Conservation (phyloP, 352 stramenopile species). For the Phytopythium cucurbitacearum region DNA sequence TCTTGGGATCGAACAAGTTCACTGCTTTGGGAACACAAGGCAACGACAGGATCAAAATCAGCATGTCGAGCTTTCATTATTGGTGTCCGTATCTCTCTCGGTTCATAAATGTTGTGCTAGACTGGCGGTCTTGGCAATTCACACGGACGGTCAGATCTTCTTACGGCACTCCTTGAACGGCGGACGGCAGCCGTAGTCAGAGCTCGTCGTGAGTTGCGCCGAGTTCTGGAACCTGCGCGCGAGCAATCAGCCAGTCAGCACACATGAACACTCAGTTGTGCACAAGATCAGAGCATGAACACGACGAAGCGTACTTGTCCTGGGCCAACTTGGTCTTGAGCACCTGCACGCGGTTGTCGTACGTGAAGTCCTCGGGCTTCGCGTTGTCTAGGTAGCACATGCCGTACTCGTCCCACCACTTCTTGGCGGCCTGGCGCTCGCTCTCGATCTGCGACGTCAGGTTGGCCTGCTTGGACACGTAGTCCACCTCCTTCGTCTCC, state of each 20-base stretch:
- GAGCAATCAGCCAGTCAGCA: not conserved
- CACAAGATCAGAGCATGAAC: not conserved
- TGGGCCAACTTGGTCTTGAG: slow-evolving; percentile 60
- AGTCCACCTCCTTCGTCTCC: slow-evolving; percentile 71
- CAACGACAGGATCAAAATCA: not conserved
- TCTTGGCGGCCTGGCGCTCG: slow-evolving; percentile 68
- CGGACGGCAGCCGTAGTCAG: slow-evolving; percentile 62
- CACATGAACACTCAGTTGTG: not conserved
- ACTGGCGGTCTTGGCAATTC: not conserved
- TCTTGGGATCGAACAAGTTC: not conserved
- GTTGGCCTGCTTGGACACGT: slow-evolving; percentile 82
- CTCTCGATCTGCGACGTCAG: slow-evolving; percentile 80
- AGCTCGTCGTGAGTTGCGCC: slow-evolving; percentile 45
- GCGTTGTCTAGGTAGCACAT: slow-evolving; percentile 75
- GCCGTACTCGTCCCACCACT: slow-evolving; percentile 81
- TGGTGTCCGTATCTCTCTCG: not conserved
- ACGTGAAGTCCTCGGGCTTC: slow-evolving; percentile 79
- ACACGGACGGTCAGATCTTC: slow-evolving; percentile 23
- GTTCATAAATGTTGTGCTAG: too few relatives aligned
- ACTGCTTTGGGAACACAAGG: too few relatives aligned
- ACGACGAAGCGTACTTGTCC: slow-evolving; percentile 34
- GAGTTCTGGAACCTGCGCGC: slow-evolving; percentile 46
- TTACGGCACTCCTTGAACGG: slow-evolving; percentile 77
- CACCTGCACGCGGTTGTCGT: slow-evolving; percentile 72
- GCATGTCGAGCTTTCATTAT: not conserved